These are phyloP conservation scores for Chalciporus chontae DNA, from an alignment of 768 basidiomycete genomes.

Conservation along the genomic window DNA sequence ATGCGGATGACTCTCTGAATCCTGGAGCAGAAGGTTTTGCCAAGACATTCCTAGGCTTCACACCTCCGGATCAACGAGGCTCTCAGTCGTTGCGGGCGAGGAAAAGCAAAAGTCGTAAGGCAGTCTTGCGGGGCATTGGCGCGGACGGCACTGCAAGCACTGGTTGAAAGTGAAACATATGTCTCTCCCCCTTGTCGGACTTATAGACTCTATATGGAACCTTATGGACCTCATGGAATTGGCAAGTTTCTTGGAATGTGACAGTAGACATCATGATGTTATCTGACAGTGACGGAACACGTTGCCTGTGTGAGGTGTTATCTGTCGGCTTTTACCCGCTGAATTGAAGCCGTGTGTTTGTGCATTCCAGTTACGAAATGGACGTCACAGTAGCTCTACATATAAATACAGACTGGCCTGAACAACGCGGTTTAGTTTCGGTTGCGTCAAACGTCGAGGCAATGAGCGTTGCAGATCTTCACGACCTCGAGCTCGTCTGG, in stretches of 20 bases:
- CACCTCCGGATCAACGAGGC: constrained; percentile 22
- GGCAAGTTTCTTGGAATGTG: constrained; percentile 5
- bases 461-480: constrained; percentile 38
- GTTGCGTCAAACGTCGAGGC: constrained; percentile 19
- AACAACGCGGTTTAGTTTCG: constrained; percentile 12
- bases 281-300: constrained; percentile 3
- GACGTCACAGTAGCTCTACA: neutral
- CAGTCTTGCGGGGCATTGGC: constrained; percentile 28
- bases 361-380: constrained; percentile 13
- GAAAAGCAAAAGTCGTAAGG: constrained; percentile 35
- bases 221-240: constrained; percentile 12
- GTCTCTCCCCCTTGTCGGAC: neutral
- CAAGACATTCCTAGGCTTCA: constrained; percentile 28
- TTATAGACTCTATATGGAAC: neutral
- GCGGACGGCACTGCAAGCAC: constrained; percentile 14
- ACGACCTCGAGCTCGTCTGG: constrained; percentile 55
- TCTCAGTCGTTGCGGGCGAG: constrained; percentile 22
- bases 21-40: constrained; percentile 3
- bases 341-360: neutral
- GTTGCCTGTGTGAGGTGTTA: constrained; percentile 12
- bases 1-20: constrained; percentile 5
- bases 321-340: neutral
- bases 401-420: constrained; percentile 22
- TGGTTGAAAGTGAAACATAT: neutral
- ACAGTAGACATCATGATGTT: neutral